Base-by-base conservation (phyloP, 257 asterid species). In the Solanum verrucosum region DNA sequence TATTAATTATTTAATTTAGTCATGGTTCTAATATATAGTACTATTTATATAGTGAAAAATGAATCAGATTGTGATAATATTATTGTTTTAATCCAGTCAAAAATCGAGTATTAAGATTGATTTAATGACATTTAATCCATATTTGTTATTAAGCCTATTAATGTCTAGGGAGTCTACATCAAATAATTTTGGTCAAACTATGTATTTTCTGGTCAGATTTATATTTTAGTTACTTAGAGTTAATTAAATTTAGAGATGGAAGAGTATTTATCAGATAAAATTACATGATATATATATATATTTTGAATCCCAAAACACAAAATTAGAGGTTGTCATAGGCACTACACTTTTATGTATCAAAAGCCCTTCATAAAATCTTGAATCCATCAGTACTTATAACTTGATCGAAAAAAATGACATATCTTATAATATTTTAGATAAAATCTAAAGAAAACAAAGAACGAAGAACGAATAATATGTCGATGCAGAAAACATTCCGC, bases 131-230 rank as follows among this genome's bases (percentile, higher is more conserved):
- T 25, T 25, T 25, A 67, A n/a, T 11, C 73, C 73, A 25, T 25
- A 25, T 65, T 67, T 60, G 29, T 60, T 14, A 14, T 15, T 21
- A 60, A 14, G 11, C 75, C 37, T 29, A 70, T 70, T 2, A 70
- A 70, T 27, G 11, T 70, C 1, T 70, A 27, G 38, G 23, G 5
- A 68, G 16, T 12, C 75, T 27, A 29, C 38, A 6, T 13, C 35
- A 72, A 31, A 31, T 4, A 6, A 16, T 31, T 72, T 72, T 33
- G 15, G 79, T 16, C 44, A 72, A 33, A 33, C 38, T 18, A 33
- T 71, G 42, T 72, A 72, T 72, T 72, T 34, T 18, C 44, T 72
- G 44, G n/a, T 71, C 78, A 71, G n/a, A 71, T 71, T 71, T 71
- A 15, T 70, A 31, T 31, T 71, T 68, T 11, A 25, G 9, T 27